A percentile compares a stretch with the other conserved stretches of the same genome.
These are phyloP conservation scores for Kurtzmaniella quercitrusa DNA, from an alignment of 1,139 yeast genomes.

Conservation along the genomic window DNA sequence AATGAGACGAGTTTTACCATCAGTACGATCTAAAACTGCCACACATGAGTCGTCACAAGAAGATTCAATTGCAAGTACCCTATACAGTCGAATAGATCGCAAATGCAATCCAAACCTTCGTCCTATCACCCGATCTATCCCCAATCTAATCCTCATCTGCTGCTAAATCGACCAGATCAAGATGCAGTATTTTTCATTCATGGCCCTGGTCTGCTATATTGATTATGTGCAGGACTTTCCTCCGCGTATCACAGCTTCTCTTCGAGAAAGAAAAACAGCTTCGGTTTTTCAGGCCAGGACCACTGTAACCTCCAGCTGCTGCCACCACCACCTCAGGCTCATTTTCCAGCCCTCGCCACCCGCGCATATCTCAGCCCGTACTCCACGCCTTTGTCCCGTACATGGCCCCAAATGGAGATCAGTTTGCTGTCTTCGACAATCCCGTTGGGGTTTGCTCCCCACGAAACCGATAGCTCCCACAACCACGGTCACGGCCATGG, in stretches of 20 bases:
- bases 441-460: conserved; percentile 2
- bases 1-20: conserved; percentile 26
- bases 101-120: conserved; percentile 4
- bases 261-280: not conserved
- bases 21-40: conserved; percentile 45
- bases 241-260: not conserved
- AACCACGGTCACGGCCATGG: conserved; percentile 5
- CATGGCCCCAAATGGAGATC: not conserved
- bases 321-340: not conserved
- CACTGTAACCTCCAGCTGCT: not conserved
- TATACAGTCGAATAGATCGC: conserved; percentile 35
- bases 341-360: not conserved
- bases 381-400: not conserved
- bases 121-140: not conserved
- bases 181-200: not conserved
- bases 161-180: not conserved
- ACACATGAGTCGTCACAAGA: conserved; percentile 96
- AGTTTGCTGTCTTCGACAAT: conserved; percentile 1
- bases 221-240: not conserved
- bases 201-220: not conserved
- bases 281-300: not conserved
- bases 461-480: not conserved
- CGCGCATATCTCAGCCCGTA: not conserved
- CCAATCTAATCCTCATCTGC: not conserved
- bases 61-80: conserved; percentile 81